Percentiles rank a stretch among this genome's conserved stretches.
These are phyloP conservation scores for Eutrema japonicum DNA, from an alignment of 345 rosid species.

Conservation along the genomic window DNA sequence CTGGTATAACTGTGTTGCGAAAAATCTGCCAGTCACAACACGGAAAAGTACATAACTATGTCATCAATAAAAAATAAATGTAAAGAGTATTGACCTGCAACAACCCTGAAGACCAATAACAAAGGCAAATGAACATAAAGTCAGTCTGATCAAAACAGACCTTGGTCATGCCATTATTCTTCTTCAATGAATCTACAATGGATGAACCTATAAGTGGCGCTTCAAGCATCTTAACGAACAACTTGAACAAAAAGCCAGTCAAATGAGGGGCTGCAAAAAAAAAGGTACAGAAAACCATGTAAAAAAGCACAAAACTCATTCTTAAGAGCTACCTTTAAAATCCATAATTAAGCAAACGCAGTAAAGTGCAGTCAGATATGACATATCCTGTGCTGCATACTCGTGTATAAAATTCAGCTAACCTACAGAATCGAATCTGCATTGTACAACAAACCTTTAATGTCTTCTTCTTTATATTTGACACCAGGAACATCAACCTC, in stretches of 20 bases:
- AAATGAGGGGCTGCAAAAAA: slow-evolving; percentile 73
- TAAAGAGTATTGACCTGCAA: not conserved
- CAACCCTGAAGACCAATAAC: not conserved
- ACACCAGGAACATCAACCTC: slow-evolving; percentile 60
- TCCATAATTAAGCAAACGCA: slow-evolving; percentile 6
- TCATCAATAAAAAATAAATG: not conserved
- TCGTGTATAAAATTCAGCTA: slow-evolving; percentile 9
- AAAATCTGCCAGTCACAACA: slow-evolving; percentile 54
- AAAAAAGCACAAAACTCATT: not conserved
- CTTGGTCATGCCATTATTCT: slow-evolving; percentile 65
- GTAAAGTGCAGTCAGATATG: not conserved
- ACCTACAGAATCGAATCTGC: not conserved
- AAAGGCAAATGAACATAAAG: not conserved
- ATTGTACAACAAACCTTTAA: slow-evolving; percentile 54
- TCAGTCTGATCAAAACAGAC: slow-evolving; percentile 40
- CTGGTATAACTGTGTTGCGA: slow-evolving; percentile 71
- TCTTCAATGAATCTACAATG: slow-evolving; percentile 56
- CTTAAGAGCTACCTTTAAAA: not conserved
- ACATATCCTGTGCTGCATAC: not conserved
- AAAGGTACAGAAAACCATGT: slow-evolving; percentile 14
- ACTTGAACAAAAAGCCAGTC: slow-evolving; percentile 63
- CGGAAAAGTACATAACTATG: slow-evolving; percentile 1
- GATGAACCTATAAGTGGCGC: slow-evolving; percentile 66
- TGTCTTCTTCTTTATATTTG: slow-evolving; percentile 52
- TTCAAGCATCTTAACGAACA: slow-evolving; percentile 64